Percentiles rank a stretch among this genome's conserved stretches.
phyloP scores from a whole-genome alignment of 306 rosid genomes.

The Vigna reflexopilosa region DNA sequence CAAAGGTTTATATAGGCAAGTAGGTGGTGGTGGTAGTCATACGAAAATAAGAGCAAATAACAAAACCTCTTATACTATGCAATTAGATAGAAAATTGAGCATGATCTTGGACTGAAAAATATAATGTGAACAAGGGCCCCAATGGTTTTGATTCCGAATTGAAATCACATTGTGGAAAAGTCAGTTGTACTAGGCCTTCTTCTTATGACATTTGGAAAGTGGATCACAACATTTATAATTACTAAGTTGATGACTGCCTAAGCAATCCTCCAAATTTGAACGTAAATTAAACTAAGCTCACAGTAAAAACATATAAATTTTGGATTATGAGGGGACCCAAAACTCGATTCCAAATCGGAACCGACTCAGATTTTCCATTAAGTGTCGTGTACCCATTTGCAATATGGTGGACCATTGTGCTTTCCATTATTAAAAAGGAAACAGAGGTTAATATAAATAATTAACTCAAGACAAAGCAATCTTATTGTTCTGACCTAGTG shows the following conservation, averaged over 20 bases:
- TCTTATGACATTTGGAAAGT: background rate
- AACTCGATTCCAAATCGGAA: slow-evolving; percentile 43
- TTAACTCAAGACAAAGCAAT: slow-evolving; percentile 11
- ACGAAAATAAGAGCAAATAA: slow-evolving; percentile 34
- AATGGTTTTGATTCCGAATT: slow-evolving; percentile 43
- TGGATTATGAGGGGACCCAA: slow-evolving; percentile 37
- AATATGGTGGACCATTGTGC: slow-evolving; percentile 40
- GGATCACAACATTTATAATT: slow-evolving; percentile 24
- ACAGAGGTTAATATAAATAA: slow-evolving; percentile 23
- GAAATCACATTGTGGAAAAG: slow-evolving; percentile 40
- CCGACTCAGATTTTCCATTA: slow-evolving; percentile 22
- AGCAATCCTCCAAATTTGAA: slow-evolving; percentile 39
- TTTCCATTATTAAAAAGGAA: slow-evolving; percentile 30
- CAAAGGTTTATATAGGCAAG: slow-evolving; percentile 21
- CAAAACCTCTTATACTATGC: background rate
- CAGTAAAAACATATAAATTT: slow-evolving; percentile 27
- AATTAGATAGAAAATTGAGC: background rate
- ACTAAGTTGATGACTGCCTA: background rate
- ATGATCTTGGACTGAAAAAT: slow-evolving; percentile 20
- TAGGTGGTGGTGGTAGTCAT: slow-evolving; percentile 16
- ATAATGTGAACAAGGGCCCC: slow-evolving; percentile 41
- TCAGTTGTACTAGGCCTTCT: slow-evolving; percentile 17
- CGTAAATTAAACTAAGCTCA: slow-evolving; percentile 35
- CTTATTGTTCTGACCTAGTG: slow-evolving; percentile 12
- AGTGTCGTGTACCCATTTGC: slow-evolving; percentile 23